phyloP scores from a whole-genome alignment of 371 early-diverging fungal genomes.

The Mortierella sp. region DNA sequence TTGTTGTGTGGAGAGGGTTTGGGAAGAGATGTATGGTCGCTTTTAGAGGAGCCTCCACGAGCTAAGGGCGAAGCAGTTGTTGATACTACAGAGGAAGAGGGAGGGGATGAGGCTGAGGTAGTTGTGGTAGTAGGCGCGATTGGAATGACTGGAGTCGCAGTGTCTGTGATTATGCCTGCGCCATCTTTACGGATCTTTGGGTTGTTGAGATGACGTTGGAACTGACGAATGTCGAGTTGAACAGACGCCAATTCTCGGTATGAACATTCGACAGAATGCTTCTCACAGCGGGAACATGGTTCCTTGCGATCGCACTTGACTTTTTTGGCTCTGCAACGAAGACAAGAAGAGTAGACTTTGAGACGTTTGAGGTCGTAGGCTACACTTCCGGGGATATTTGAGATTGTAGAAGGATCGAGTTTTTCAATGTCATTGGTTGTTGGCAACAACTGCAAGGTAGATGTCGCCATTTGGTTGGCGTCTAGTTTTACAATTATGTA shows the following conservation, averaged over 20 bases:
- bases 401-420: slow-evolving; percentile 9
- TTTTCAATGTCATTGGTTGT: slow-evolving; percentile 9
- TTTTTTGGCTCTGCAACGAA: slow-evolving; percentile 53
- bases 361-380: slow-evolving; percentile 47
- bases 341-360: slow-evolving; percentile 55
- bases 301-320: slow-evolving; percentile 57
- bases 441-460: slow-evolving; percentile 25
- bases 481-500: background rate
- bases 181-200: slow-evolving; percentile 43
- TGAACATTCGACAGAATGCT: slow-evolving; percentile 49
- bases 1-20: slow-evolving; percentile 9
- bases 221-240: slow-evolving; percentile 53
- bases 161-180: slow-evolving; percentile 32
- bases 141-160: slow-evolving; percentile 33
- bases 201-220: slow-evolving; percentile 48
- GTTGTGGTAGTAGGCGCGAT: background rate
- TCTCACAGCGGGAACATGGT: slow-evolving; percentile 50
- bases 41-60: background rate
- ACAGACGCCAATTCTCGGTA: slow-evolving; percentile 52
- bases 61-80: slow-evolving; percentile 5
- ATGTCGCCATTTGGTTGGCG: slow-evolving; percentile 22
- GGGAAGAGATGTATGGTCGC: background rate
- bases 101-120: slow-evolving; percentile 3
- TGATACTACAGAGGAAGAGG: slow-evolving; percentile 4
- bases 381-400: slow-evolving; percentile 1